A percentile compares a stretch with the other conserved stretches of the same genome.
Evolutionary conservation across 148 eudicot genomes (phyloP).

Genomic region (Arbutus unedo): DNA sequence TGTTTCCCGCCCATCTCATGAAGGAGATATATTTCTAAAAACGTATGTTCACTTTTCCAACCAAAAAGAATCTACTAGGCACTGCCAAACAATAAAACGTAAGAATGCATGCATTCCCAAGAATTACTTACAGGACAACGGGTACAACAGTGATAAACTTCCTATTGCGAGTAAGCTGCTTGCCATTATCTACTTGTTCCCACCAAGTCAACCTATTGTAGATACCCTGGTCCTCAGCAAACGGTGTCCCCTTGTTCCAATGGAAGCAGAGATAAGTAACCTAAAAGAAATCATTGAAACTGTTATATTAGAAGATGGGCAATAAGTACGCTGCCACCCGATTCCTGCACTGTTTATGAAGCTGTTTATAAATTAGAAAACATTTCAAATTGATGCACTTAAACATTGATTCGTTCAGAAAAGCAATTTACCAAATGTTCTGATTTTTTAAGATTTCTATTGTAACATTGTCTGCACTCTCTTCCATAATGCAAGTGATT

Average conservation of each 20-base stretch:
- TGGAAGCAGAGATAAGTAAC: conserved; percentile 69
- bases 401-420: conserved; percentile 5
- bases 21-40: background rate
- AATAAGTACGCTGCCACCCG: background rate
- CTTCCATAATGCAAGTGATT: background rate
- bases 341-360: background rate
- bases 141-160: conserved; percentile 73
- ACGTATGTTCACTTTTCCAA: background rate
- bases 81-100: background rate
- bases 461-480: background rate
- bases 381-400: background rate
- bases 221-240: conserved; percentile 82
- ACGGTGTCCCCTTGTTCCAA: conserved; percentile 88
- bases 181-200: conserved; percentile 77
- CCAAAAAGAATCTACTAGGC: background rate
- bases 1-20: background rate
- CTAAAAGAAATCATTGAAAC: conserved; percentile 27
- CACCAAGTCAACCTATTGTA: conserved; percentile 85
- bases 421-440: background rate
- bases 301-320: background rate
- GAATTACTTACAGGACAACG: conserved; percentile 61
- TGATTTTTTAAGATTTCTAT: background rate
- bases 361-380: background rate
- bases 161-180: conserved; percentile 74
- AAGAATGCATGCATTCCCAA: background rate